Conservation (phyloP, 2,329 filamentous ascomycete genomes). For the Venturia aucupariae region DNA sequence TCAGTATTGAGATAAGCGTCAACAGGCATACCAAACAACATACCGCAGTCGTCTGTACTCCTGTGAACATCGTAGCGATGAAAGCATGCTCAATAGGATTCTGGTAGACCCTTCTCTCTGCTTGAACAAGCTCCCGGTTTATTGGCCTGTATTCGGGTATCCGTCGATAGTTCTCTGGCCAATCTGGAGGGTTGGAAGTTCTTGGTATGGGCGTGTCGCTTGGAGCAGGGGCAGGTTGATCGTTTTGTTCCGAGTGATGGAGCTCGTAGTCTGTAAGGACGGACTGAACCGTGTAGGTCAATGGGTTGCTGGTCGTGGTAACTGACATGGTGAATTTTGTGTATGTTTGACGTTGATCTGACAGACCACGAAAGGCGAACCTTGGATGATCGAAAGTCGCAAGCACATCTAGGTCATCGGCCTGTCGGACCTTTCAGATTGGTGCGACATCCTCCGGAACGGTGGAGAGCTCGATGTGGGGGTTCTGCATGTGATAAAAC, state of each 20-base stretch:
- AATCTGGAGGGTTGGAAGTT: conserved; percentile 29
- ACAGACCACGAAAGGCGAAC: too few relatives aligned
- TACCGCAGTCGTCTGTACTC: conserved; percentile 36
- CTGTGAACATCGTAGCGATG: conserved; percentile 42
- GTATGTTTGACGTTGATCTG: conserved; percentile 4
- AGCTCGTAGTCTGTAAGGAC: conserved; percentile 39
- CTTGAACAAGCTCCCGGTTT: conserved; percentile 34
- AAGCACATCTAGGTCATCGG: conserved; percentile 4
- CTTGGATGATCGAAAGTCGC: background rate
- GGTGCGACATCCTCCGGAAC: background rate
- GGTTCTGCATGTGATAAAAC: background rate
- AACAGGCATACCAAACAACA: conserved; percentile 19
- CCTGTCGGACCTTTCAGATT: background rate
- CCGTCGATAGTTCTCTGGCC: conserved; percentile 40
- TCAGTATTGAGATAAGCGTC: background rate
- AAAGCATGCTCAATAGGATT: conserved; percentile 39
- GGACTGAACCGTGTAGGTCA: conserved; percentile 27
- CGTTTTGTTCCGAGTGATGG: conserved; percentile 30
- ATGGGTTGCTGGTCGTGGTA: conserved; percentile 32
- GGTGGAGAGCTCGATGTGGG: background rate
- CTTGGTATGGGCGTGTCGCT: conserved; percentile 22
- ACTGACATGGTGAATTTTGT: conserved; percentile 31
- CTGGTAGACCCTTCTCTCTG: conserved; percentile 34
- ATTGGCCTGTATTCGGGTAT: conserved; percentile 40
- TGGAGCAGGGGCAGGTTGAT: conserved; percentile 23